phyloP scores from a whole-genome alignment of 805 yeast genomes.

The Ogataea parapolymorpha region DNA sequence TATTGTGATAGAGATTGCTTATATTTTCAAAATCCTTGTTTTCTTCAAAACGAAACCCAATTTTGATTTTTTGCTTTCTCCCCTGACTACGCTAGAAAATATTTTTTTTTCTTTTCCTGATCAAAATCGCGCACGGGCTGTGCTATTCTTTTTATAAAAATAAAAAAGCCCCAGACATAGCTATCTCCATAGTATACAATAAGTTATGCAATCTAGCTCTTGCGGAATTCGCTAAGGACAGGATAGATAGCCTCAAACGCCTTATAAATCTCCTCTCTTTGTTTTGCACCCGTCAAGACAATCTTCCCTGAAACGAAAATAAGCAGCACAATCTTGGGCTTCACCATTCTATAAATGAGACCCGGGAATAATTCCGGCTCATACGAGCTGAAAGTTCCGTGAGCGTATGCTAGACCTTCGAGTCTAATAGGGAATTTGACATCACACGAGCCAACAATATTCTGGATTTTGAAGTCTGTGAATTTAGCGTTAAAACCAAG shows the following conservation, averaged over 20 bases:
- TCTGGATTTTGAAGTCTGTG: conserved; percentile 96
- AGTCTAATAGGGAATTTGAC: conserved; percentile 96
- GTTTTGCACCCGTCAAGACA: conserved; percentile 97
- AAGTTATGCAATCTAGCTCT: conserved; percentile 31
- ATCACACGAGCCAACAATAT: conserved; percentile 97
- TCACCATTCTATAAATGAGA: conserved; percentile 97
- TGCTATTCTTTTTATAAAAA: conserved; percentile 1
- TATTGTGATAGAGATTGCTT: not conserved
- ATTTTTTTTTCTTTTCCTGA: not conserved
- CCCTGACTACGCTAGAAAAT: conserved; percentile 2
- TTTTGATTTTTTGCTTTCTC: conserved; percentile 3
- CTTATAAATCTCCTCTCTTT: conserved; percentile 96
- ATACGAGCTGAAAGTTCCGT: conserved; percentile 97
- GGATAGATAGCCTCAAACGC: conserved; percentile 99
- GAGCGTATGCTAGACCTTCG: conserved; percentile 96
- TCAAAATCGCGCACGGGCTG: conserved; percentile 14
- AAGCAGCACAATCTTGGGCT: conserved; percentile 93
- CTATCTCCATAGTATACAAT: conserved; percentile 12
- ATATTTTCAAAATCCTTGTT: not conserved
- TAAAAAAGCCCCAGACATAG: conserved; percentile 2
- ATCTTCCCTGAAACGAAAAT: conserved; percentile 97
- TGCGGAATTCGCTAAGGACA: conserved; percentile 95
- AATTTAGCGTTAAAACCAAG: conserved; percentile 97
- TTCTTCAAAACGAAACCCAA: conserved; percentile 7
- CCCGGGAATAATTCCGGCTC: conserved; percentile 99